Percentiles rank a stretch among this genome's conserved stretches.
phyloP scores from a whole-genome alignment of 106 monocot species.

The Dioscorea alata region DNA sequence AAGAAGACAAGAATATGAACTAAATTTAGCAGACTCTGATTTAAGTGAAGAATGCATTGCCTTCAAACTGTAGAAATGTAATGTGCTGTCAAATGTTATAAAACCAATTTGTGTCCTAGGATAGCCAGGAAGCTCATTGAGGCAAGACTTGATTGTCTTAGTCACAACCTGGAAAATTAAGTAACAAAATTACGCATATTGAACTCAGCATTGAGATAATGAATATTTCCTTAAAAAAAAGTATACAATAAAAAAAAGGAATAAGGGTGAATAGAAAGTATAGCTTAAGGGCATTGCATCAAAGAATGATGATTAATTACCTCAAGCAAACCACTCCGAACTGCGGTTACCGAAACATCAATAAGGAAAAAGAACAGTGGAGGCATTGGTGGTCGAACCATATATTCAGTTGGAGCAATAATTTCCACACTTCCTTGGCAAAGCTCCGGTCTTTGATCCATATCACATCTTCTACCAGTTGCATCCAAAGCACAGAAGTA shows the following conservation, averaged over 20 bases:
- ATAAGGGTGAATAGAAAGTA: neutral
- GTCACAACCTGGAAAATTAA: slow-evolving; percentile 59
- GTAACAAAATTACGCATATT: neutral
- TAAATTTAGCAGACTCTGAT: neutral
- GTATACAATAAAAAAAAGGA: neutral
- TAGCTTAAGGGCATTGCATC: neutral
- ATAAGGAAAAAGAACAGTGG: slow-evolving; percentile 93
- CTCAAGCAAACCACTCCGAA: slow-evolving; percentile 77
- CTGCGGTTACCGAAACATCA: slow-evolving; percentile 81
- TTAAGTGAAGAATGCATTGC: slow-evolving; percentile 19
- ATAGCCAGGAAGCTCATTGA: slow-evolving; percentile 81
- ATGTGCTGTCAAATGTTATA: slow-evolving; percentile 91
- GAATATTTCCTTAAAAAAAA: too few relatives aligned
- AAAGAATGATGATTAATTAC: slow-evolving; percentile 27
- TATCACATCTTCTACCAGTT: slow-evolving; percentile 73
- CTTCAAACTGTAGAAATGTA: slow-evolving; percentile 97
- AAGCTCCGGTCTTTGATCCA: slow-evolving; percentile 84
- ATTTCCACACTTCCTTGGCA: slow-evolving; percentile 90
- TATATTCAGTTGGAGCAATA: slow-evolving; percentile 97
- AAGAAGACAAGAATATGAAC: slow-evolving; percentile 1
- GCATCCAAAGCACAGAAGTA: slow-evolving; percentile 82
- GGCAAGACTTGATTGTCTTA: slow-evolving; percentile 89
- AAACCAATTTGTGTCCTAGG: slow-evolving; percentile 98
- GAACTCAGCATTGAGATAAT: neutral
- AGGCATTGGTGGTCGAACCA: slow-evolving; percentile 99